Evolutionary conservation across 2,329 filamentous ascomycete genomes (phyloP), one percentile per base, ranked within the genome.

Genomic region (Tolypocladium amazonense): DNA sequence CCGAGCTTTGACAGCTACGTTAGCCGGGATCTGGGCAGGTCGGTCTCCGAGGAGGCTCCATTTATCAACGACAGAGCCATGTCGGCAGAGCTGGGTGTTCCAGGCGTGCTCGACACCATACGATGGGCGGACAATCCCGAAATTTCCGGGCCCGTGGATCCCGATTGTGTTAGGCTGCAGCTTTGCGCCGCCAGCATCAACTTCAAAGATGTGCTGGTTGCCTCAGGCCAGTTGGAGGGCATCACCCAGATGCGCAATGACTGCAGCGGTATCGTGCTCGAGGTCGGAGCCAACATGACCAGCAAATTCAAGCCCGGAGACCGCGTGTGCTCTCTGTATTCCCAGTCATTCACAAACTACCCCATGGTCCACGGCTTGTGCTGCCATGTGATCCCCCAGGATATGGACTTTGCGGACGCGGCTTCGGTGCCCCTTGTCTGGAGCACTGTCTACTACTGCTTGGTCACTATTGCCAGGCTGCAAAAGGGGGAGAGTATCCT

Each of bases 151-250:
- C n/a, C 23, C n/a, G 54, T 65, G 15, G 56, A 59, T 27, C 58
- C 64, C 20, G 64, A 67, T 20, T 56, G 60, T 50, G 37, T 65
- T 18, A 59, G 53, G 38, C 53, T 66, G 25, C 35, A 56, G 38
- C 55, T 56, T 35, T 38, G 55, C 55, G 55, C 55, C 37, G 55
- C 55, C 15, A 41, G 37, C 38, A 41, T 74, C 56, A 72, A 73
- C 62, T 73, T 75, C 64, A 71, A 71, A 50, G 72, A 75, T 47
- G 68, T 75, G 4, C 66, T 73, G 2, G 68, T 75, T 25, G 69
- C 72, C 2, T 60, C 72, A 20, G 74, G 73, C 3, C 68, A 72
- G 56, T 62, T 74, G 5, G 64, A 66, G 0, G 65, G 67, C 1
- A 61, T 66, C 11, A 64, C 63, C 1, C 59, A 62, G 15, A 69